These are phyloP conservation scores for Westerdykella sp. DNA, from an alignment of 2,329 filamentous ascomycete species.

Conservation along the genomic window DNA sequence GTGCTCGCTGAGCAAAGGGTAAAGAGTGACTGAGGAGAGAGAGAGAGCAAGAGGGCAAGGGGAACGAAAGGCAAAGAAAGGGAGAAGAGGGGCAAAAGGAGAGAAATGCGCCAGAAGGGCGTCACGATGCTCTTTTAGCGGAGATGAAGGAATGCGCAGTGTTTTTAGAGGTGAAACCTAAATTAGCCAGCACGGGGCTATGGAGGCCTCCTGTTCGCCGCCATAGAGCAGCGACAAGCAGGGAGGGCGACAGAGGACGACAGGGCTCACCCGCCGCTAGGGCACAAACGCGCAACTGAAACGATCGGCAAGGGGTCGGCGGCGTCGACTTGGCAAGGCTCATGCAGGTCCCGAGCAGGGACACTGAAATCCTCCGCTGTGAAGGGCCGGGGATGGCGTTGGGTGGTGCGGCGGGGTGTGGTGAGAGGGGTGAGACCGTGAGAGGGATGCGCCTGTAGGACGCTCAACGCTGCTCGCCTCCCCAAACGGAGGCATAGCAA, in stretches of 20 bases:
- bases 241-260: neutral
- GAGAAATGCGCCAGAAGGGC: constrained; percentile 18
- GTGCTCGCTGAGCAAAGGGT: constrained; percentile 15
- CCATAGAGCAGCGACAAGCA: constrained; percentile 5
- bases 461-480: no score
- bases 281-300: constrained; percentile 23
- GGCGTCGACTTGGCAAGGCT: neutral
- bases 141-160: constrained; percentile 36
- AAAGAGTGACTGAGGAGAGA: constrained; percentile 23
- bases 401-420: no score
- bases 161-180: constrained; percentile 32
- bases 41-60: constrained; percentile 13
- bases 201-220: constrained; percentile 17
- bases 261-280: constrained; percentile 19
- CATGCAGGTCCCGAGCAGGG: neutral
- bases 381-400: no score
- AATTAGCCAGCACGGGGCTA: constrained; percentile 16
- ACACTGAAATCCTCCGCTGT: no score
- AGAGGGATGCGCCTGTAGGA: no score
- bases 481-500: no score
- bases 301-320: constrained; percentile 8
- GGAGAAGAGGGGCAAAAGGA: constrained; percentile 14
- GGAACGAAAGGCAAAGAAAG: constrained; percentile 12
- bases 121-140: constrained; percentile 23
- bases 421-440: no score